phyloP scores from a whole-genome alignment of 805 yeast species.

The Spathaspora boniae region DNA sequence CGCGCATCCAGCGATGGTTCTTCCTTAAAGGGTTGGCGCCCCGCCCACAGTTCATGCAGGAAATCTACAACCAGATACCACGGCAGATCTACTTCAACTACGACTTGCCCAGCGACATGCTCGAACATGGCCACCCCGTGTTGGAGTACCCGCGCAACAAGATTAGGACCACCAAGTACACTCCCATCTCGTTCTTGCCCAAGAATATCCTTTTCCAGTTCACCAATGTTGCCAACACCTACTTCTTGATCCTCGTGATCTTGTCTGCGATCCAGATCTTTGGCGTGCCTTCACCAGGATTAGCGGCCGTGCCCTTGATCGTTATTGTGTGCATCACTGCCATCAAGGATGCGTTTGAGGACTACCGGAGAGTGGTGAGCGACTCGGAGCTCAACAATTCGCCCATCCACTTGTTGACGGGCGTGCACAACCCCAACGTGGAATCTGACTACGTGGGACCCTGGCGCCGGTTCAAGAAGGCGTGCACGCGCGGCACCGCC shows the following conservation, averaged over 20 bases:
- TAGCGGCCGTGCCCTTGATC: slow-evolving; percentile 77
- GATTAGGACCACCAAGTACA: slow-evolving; percentile 61
- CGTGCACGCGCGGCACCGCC: slow-evolving; percentile 32
- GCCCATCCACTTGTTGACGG: slow-evolving; percentile 52
- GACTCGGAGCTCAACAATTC: slow-evolving; percentile 70
- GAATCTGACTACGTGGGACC: slow-evolving; percentile 47
- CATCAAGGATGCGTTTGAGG: slow-evolving; percentile 74
- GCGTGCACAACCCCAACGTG: slow-evolving; percentile 58
- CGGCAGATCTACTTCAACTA: slow-evolving; percentile 49
- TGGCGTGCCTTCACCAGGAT: slow-evolving; percentile 69
- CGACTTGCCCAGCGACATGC: slow-evolving; percentile 43
- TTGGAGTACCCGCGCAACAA: slow-evolving; percentile 49
- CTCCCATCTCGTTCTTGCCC: slow-evolving; percentile 56
- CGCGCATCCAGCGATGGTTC: slow-evolving; percentile 15
- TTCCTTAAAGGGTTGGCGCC: slow-evolving; percentile 21
- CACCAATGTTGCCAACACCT: slow-evolving; percentile 57
- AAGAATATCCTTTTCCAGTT: slow-evolving; percentile 54
- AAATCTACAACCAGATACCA: slow-evolving; percentile 36
- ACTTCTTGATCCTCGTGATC: slow-evolving; percentile 52
- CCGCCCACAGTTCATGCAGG: slow-evolving; percentile 33
- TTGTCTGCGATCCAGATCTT: slow-evolving; percentile 62
- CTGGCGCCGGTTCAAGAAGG: slow-evolving; percentile 72
- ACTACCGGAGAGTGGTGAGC: slow-evolving; percentile 58
- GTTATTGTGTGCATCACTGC: slow-evolving; percentile 76
- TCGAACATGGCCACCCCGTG: slow-evolving; percentile 33